Conservation (phyloP, 73 alveolate genomes). For the Stentor coeruleus region DNA sequence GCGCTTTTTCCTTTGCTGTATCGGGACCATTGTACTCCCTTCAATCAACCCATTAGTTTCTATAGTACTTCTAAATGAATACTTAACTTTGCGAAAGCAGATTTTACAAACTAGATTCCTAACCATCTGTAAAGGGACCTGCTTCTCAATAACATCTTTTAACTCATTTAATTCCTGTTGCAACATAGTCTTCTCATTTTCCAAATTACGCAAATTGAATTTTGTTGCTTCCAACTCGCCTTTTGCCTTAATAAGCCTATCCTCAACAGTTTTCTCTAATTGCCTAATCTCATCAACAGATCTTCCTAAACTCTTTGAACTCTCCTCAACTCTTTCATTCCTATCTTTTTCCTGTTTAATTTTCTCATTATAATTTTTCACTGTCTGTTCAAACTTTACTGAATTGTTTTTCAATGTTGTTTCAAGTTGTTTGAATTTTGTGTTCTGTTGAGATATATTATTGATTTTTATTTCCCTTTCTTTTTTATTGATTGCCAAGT, state of each 20-base stretch:
- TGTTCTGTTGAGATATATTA: neutral
- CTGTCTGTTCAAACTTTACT: neutral
- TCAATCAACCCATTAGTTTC: neutral
- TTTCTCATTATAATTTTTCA: neutral
- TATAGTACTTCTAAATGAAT: neutral
- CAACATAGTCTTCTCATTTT: neutral
- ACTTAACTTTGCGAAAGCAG: neutral
- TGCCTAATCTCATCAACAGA: neutral
- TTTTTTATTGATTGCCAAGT: neutral
- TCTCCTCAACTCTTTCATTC: slow-evolving; percentile 3
- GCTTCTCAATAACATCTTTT: neutral
- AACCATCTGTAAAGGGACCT: neutral
- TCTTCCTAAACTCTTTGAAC: neutral
- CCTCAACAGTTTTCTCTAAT: neutral
- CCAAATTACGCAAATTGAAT: neutral
- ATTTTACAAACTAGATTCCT: neutral
- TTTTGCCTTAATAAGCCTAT: neutral
- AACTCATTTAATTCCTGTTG: neutral
- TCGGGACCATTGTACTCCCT: slow-evolving; percentile 2
- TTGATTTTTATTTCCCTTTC: neutral
- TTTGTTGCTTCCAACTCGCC: neutral
- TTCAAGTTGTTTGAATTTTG: slow-evolving; percentile 1
- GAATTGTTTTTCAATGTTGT: neutral
- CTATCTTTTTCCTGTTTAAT: neutral
- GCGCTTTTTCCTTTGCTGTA: neutral